These are phyloP conservation scores for Crithidia mellificae DNA, from an alignment of 208 protist genomes.

Conservation along the genomic window DNA sequence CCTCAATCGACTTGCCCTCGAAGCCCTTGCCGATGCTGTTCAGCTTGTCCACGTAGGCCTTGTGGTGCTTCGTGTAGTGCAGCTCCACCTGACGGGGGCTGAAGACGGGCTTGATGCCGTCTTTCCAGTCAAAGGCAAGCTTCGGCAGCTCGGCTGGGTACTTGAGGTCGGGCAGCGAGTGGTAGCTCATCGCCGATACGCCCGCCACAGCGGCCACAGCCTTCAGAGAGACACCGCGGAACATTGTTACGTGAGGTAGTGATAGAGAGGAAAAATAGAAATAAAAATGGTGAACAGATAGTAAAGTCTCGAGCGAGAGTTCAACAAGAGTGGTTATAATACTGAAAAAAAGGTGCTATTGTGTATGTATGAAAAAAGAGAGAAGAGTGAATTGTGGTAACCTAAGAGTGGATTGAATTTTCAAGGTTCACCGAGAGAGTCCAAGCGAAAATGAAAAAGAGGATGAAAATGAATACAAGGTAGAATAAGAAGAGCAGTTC, in stretches of 20 bases:
- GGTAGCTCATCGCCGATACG: slow-evolving; percentile 37
- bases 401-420: no score
- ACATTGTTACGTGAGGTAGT: slow-evolving; percentile 2
- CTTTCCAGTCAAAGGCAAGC: slow-evolving; percentile 90
- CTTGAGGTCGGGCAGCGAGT: slow-evolving; percentile 59
- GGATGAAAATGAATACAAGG: no score
- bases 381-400: no score
- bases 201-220: slow-evolving; percentile 13
- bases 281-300: no score
- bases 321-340: no score
- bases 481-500: no score
- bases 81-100: slow-evolving; percentile 89
- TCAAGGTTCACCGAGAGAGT: no score
- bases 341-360: no score
- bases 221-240: slow-evolving; percentile 24
- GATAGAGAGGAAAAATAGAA: background rate
- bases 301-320: no score
- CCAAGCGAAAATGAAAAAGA: no score
- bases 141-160: slow-evolving; percentile 87
- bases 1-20: slow-evolving; percentile 71
- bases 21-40: slow-evolving; percentile 91
- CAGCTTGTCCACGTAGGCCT: slow-evolving; percentile 88
- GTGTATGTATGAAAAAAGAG: no score
- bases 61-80: slow-evolving; percentile 91
- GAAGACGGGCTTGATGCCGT: slow-evolving; percentile 85